phyloP scores from a whole-genome alignment of 2,329 filamentous ascomycete species.

The Paraphaeosphaeria sporulosa region DNA sequence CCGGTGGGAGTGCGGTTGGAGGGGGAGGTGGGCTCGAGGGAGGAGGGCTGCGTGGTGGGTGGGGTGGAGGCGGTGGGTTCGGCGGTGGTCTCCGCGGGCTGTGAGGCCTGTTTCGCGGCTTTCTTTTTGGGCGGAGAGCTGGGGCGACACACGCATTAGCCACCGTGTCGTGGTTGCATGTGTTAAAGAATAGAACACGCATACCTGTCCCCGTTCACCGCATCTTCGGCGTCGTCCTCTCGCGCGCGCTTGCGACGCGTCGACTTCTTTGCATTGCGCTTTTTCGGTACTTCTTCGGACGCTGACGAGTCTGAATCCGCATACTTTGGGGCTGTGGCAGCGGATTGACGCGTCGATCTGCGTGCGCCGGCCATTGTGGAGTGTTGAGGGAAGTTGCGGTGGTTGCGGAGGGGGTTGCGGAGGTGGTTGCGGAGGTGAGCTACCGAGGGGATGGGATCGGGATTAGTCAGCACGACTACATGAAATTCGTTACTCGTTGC shows the following conservation, averaged over 20 bases:
- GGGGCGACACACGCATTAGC: background rate
- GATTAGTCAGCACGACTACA: constrained; percentile 2
- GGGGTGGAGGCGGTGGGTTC: background rate
- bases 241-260: constrained; percentile 41
- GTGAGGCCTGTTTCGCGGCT: constrained; percentile 11
- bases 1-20: constrained; percentile 38
- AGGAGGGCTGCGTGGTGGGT: constrained; percentile 16
- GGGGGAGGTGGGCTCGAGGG: constrained; percentile 23
- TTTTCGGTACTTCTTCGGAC: constrained; percentile 24
- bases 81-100: constrained; percentile 8
- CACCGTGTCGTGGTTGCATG: background rate
- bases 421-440: background rate
- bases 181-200: background rate
- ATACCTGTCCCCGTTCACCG: constrained; percentile 18
- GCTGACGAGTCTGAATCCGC: constrained; percentile 27
- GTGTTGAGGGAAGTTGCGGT: constrained; percentile 8
- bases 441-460: background rate
- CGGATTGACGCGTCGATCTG: constrained; percentile 38
- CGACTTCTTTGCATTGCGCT: constrained; percentile 30
- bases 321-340: constrained; percentile 27
- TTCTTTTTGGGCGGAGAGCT: constrained; percentile 33
- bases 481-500: no score
- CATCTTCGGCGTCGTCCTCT: constrained; percentile 24
- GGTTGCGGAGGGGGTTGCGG: no score
- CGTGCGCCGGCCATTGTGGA: constrained; percentile 37